Evolutionary conservation across 805 yeast species (phyloP).

Genomic region (Citeromyces nyonsensis): DNA sequence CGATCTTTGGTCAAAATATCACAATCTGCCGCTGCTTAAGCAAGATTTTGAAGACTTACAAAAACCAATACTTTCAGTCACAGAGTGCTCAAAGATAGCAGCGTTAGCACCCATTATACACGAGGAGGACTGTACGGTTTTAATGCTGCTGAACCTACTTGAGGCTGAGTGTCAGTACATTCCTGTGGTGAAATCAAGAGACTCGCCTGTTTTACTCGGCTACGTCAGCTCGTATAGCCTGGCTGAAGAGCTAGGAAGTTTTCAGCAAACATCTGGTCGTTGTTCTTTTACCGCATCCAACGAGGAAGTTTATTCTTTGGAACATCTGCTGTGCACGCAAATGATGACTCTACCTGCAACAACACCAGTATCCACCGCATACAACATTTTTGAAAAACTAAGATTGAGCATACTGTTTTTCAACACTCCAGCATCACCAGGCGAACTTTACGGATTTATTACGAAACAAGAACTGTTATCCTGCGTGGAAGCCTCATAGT

Average conservation of each 20-base stretch:
- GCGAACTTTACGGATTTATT: conserved; percentile 17
- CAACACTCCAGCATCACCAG: conserved; percentile 12
- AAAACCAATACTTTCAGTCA: conserved; percentile 20
- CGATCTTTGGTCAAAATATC: conserved; percentile 34
- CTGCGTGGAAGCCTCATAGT: conserved; percentile 4
- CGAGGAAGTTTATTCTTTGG: background rate
- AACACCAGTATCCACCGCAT: conserved; percentile 17
- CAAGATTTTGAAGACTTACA: conserved; percentile 18
- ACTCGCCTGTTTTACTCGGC: conserved; percentile 21
- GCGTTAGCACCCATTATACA: conserved; percentile 10
- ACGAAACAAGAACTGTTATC: conserved; percentile 15
- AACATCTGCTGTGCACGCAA: conserved; percentile 4
- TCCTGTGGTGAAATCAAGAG: conserved; percentile 23
- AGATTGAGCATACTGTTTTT: conserved; percentile 16
- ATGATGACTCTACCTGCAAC: conserved; percentile 13
- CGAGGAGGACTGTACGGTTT: conserved; percentile 12
- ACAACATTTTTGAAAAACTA: conserved; percentile 20
- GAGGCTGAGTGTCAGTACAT: conserved; percentile 8
- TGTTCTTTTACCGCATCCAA: conserved; percentile 5
- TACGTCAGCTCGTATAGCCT: conserved; percentile 23
- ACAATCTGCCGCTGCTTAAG: conserved; percentile 23
- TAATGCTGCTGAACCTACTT: conserved; percentile 12
- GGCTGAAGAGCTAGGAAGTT: conserved; percentile 9
- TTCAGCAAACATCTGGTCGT: conserved; percentile 4
- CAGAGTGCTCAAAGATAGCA: conserved; percentile 14